Base-by-base conservation (phyloP, 1,284 basidiomycete species). In the Cystobasidium pallidum region DNA sequence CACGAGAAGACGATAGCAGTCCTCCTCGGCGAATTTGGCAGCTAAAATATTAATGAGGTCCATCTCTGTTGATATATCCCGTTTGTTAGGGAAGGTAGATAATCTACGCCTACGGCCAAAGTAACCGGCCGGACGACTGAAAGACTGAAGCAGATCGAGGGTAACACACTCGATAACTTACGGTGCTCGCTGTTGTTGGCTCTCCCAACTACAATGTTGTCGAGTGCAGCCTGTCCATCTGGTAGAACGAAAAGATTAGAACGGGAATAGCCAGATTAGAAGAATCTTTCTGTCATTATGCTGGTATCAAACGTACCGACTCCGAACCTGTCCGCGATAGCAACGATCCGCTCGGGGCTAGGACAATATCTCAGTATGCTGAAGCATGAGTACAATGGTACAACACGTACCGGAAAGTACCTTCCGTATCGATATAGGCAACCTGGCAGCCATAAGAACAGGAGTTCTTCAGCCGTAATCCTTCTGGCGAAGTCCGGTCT, bases 391-490 rank as follows among this genome's bases (percentile, higher is more conserved):
- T 32, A 19, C 17, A 17, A 3, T 2, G 7, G 13, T 32, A 10
- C 32, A 57, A 19, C 4, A 57, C 30, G 17, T 36, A 57, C 54
- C 54, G 54, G 54, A 57, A 36, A 32, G 94, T 95, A 4, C 78
- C 93, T 85, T 95, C 92, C 0, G 93, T 94, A 80, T 94, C 93
- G 74, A 95, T 91, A 80, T 91, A 95, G 77, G 92, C 92, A 41
- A 94, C 91, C 75, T 76, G 59, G n/a, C 10, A 10, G 24, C 2
- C 30, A 41, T 13, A 36, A 19, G n/a, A n/a, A n/a, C n/a, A n/a
- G 11, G 17, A 26, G 43, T n/a, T 17, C n/a, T 17, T 45, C 43
- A 45, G 43, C 43, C 3, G 30, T 7, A 32, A 70, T 24, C 41
- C 36, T n/a, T n/a, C n/a, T n/a, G n/a, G n/a, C n/a, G n/a, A n/a